phyloP scores from a whole-genome alignment of 352 stramenopile genomes.

The Paralagenidium karlingii region DNA sequence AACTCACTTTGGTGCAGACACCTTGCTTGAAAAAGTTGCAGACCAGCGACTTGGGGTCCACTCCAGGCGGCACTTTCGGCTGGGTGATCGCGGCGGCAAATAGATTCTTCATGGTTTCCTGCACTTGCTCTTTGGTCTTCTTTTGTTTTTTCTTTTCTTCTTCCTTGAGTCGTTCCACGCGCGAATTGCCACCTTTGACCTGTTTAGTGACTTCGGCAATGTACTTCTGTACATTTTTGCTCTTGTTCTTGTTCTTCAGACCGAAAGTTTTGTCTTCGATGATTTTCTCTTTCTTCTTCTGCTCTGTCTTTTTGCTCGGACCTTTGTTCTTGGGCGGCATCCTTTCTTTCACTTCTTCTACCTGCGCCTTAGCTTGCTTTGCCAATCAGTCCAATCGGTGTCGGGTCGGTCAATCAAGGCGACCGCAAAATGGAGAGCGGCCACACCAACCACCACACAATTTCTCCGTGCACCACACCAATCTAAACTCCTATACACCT shows the following conservation, averaged over 20 bases:
- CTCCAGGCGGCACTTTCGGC: conserved; percentile 75
- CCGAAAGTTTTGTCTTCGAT: conserved; percentile 99
- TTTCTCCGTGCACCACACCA: too few relatives aligned
- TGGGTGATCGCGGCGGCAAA: conserved; percentile 81
- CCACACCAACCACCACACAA: too few relatives aligned
- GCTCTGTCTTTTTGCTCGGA: conserved; percentile 72
- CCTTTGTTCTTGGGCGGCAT: conserved; percentile 56
- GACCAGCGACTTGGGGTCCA: conserved; percentile 81
- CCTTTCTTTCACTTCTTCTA: too few relatives aligned
- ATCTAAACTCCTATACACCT: too few relatives aligned
- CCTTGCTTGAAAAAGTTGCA: conserved; percentile 85
- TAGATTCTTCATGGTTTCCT: conserved; percentile 74
- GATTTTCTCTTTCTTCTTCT: conserved; percentile 88
- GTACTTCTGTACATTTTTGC: conserved; percentile 92
- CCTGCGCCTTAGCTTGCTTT: too few relatives aligned
- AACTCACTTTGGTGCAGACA: conserved; percentile 68
- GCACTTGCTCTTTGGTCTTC: conserved; percentile 63
- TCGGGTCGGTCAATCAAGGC: too few relatives aligned
- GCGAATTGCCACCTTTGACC: conserved; percentile 70
- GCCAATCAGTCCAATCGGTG: too few relatives aligned
- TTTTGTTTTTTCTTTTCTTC: conserved; percentile 66
- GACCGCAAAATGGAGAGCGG: too few relatives aligned
- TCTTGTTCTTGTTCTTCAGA: conserved; percentile 99
- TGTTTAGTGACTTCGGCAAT: conserved; percentile 85
- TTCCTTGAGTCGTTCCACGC: conserved; percentile 65